Percentiles rank a stretch among this genome's conserved stretches.
These are phyloP conservation scores for Aspergillus cristatus DNA, from an alignment of 495 filamentous ascomycete species.

Conservation along the genomic window DNA sequence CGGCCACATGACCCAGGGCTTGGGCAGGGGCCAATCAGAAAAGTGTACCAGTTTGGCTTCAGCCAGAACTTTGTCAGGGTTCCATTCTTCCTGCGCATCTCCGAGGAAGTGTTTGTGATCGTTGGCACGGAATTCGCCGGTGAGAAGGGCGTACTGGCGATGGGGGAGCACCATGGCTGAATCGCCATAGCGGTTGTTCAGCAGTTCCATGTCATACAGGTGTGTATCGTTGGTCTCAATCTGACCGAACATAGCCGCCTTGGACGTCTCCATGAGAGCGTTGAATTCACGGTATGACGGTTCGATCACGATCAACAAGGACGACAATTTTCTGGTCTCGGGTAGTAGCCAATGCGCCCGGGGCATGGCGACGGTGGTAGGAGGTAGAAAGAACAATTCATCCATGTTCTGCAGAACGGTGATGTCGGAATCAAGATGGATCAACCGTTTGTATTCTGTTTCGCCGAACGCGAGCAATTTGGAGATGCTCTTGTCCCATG, in stretches of 20 bases:
- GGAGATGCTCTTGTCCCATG: conserved; percentile 56
- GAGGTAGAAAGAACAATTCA: conserved; percentile 65
- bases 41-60: conserved; percentile 77
- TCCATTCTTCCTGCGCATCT: conserved; percentile 54
- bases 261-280: conserved; percentile 36
- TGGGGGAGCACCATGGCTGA: conserved; percentile 68
- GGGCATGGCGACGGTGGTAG: conserved; percentile 51
- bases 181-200: conserved; percentile 61
- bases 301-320: conserved; percentile 55
- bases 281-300: conserved; percentile 48
- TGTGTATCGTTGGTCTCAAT: conserved; percentile 16
- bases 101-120: conserved; percentile 57
- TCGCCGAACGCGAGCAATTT: conserved; percentile 66
- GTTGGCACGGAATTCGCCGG: conserved; percentile 58
- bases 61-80: conserved; percentile 49
- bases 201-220: conserved; percentile 61
- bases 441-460: conserved; percentile 55
- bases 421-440: conserved; percentile 62
- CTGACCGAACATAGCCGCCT: conserved; percentile 25
- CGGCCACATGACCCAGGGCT: conserved; percentile 64
- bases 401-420: conserved; percentile 58
- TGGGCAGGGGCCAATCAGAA: conserved; percentile 71
- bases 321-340: conserved; percentile 43
- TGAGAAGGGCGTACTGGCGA: conserved; percentile 58
- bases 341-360: conserved; percentile 63